Conservation (phyloP, 306 rosid species). For the Trifolium pratense region DNA sequence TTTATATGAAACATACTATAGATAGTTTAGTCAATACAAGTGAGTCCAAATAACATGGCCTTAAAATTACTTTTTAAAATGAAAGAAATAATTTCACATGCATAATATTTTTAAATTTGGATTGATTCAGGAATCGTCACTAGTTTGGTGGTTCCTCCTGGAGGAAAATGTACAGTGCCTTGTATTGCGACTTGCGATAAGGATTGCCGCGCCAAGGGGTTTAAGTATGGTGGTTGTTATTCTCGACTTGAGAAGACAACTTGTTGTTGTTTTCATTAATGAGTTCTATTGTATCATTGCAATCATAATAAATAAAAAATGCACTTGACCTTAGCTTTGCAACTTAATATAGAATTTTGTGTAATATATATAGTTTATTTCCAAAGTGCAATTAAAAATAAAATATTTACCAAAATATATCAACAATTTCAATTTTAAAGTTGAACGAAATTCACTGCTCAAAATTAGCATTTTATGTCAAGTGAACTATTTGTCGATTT, state of each 20-base stretch:
- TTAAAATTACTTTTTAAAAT: neutral
- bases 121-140: neutral
- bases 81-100: neutral
- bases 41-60: neutral
- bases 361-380: too few species aligned
- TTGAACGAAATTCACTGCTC: too few species aligned
- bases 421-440: too few species aligned
- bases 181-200: neutral
- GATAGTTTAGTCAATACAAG: neutral
- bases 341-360: too few species aligned
- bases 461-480: too few species aligned
- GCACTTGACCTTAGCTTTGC: neutral
- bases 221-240: neutral
- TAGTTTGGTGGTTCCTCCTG: neutral
- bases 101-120: neutral
- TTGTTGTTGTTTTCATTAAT: constrained; percentile 8
- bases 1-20: neutral
- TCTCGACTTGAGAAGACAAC: neutral
- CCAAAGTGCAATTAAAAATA: too few species aligned
- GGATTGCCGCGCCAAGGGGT: neutral
- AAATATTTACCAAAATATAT: too few species aligned
- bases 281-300: neutral
- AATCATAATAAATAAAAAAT: too few species aligned
- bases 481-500: too few species aligned
- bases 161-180: neutral